These are phyloP conservation scores for Diutina sp. DNA, from an alignment of 1,139 yeast genomes.

Conservation along the genomic window DNA sequence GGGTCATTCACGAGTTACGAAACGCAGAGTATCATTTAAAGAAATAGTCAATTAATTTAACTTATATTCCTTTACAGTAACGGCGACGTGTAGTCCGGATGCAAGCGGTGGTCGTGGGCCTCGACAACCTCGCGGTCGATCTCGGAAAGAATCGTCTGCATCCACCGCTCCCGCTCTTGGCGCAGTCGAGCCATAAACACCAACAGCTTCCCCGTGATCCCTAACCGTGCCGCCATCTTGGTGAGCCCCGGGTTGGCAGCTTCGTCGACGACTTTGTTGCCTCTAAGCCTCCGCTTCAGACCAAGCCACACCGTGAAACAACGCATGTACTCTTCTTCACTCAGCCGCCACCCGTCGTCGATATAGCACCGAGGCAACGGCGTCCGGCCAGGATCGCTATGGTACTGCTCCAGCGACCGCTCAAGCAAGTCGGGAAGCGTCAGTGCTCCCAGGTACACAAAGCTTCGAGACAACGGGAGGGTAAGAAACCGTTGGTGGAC, in stretches of 20 bases:
- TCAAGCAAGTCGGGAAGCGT: slow-evolving; percentile 46
- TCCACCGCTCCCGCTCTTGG: slow-evolving; percentile 81
- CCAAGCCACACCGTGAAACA: slow-evolving; percentile 85
- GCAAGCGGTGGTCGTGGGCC: background rate
- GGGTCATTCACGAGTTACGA: background rate
- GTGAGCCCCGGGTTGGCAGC: slow-evolving; percentile 29
- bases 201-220: slow-evolving; percentile 55
- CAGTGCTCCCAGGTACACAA: slow-evolving; percentile 59
- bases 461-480: slow-evolving; percentile 54
- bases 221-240: slow-evolving; percentile 38
- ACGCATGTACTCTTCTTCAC: slow-evolving; percentile 60
- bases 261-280: background rate
- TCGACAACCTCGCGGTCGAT: slow-evolving; percentile 32
- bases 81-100: background rate
- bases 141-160: slow-evolving; percentile 46
- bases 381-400: slow-evolving; percentile 39
- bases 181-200: slow-evolving; percentile 74
- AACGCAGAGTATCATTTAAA: background rate
- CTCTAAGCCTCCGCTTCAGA: slow-evolving; percentile 32
- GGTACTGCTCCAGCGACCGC: slow-evolving; percentile 27
- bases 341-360: slow-evolving; percentile 69
- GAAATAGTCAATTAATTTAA: background rate
- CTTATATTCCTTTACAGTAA: background rate
- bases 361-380: slow-evolving; percentile 58
- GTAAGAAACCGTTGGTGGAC: slow-evolving; percentile 31